These are phyloP conservation scores for Hymenoscyphus occultus DNA, from an alignment of 2,329 filamentous ascomycete species.

Conservation along the genomic window DNA sequence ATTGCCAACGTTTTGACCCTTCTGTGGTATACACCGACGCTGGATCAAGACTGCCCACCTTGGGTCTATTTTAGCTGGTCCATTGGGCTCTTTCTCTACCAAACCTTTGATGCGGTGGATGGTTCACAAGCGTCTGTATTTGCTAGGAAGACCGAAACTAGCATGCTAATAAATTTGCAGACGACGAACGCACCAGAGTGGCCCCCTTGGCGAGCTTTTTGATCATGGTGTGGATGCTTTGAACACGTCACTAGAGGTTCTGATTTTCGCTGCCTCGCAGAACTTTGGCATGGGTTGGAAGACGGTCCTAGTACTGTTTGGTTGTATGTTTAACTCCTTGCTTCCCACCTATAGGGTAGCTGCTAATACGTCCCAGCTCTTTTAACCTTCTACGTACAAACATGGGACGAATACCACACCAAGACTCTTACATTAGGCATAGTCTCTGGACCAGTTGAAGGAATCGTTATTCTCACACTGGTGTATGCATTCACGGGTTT, in stretches of 20 bases:
- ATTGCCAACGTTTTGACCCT: conserved; percentile 85
- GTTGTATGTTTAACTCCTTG: conserved; percentile 52
- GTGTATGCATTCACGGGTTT: conserved; percentile 83
- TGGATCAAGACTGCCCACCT: conserved; percentile 87
- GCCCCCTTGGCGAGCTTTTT: conserved; percentile 92
- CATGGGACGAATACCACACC: conserved; percentile 99
- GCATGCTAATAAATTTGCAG: conserved; percentile 41
- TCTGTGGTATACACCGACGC: conserved; percentile 91
- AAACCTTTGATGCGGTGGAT: conserved; percentile 97
- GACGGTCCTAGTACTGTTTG: conserved; percentile 80
- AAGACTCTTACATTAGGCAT: conserved; percentile 90
- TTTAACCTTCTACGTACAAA: conserved; percentile 97
- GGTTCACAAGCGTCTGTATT: conserved; percentile 79
- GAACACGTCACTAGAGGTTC: conserved; percentile 90
- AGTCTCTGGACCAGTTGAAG: conserved; percentile 92
- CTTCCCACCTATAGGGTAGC: background rate
- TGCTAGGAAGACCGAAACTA: background rate
- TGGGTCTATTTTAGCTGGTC: conserved; percentile 98
- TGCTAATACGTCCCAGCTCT: conserved; percentile 53
- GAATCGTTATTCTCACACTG: conserved; percentile 76
- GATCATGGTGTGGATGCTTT: conserved; percentile 96
- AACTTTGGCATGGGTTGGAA: conserved; percentile 92
- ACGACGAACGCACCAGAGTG: conserved; percentile 85
- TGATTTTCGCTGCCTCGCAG: conserved; percentile 88
- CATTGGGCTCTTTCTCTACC: conserved; percentile 86